Evolutionary conservation across 2,329 filamentous ascomycete genomes (phyloP).

Genomic region (Ceratocystis eucalypticola): DNA sequence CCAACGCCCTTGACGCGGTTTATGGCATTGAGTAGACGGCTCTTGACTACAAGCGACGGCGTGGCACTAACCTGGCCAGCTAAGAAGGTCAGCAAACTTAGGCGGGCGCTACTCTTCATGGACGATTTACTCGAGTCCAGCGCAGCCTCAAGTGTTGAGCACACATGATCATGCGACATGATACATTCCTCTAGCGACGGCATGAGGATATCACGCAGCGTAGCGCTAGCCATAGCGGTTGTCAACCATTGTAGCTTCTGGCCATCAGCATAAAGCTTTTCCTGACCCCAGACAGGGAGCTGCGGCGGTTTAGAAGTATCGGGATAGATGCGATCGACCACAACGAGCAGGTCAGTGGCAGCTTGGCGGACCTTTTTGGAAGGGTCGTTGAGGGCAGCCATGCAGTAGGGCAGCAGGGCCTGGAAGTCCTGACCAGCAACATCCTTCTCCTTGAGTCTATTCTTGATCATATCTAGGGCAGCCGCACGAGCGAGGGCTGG

Average conservation of each 20-base stretch:
- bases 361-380: slow-evolving; percentile 64
- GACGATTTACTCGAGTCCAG: slow-evolving; percentile 34
- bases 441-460: slow-evolving; percentile 39
- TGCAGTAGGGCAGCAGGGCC: slow-evolving; percentile 64
- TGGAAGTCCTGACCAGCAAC: slow-evolving; percentile 53
- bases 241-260: slow-evolving; percentile 44
- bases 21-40: slow-evolving; percentile 56
- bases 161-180: slow-evolving; percentile 60
- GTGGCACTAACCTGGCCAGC: slow-evolving; percentile 57
- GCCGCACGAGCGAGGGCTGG: slow-evolving; percentile 54
- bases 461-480: slow-evolving; percentile 53
- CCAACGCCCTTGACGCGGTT: slow-evolving; percentile 60
- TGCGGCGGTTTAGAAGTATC: slow-evolving; percentile 26
- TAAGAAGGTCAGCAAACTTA: slow-evolving; percentile 56
- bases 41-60: slow-evolving; percentile 55
- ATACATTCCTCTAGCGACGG: slow-evolving; percentile 75
- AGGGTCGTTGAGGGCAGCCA: slow-evolving; percentile 61
- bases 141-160: slow-evolving; percentile 40
- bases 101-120: slow-evolving; percentile 46
- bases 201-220: slow-evolving; percentile 54
- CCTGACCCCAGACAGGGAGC: slow-evolving; percentile 44
- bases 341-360: slow-evolving; percentile 52
- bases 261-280: slow-evolving; percentile 49
- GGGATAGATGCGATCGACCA: slow-evolving; percentile 39
- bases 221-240: slow-evolving; percentile 41